phyloP scores from a whole-genome alignment of 306 rosid genomes.

The Luffa acutangula region DNA sequence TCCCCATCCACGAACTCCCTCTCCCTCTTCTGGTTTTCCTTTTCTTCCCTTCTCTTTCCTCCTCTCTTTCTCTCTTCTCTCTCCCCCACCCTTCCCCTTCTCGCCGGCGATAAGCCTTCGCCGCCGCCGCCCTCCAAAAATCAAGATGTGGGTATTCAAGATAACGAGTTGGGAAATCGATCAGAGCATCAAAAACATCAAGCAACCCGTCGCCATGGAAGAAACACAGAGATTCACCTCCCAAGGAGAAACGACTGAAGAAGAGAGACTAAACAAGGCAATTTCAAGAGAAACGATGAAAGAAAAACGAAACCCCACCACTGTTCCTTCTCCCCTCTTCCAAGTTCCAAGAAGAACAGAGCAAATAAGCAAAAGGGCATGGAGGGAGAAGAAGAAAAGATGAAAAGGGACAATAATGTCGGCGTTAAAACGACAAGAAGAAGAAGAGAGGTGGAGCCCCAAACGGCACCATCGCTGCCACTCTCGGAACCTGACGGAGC shows the following conservation, averaged over 20 bases:
- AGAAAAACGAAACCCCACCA: neutral
- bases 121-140: too few species aligned
- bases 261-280: neutral
- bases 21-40: too few species aligned
- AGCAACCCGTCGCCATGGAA: neutral
- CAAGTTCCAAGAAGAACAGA: neutral
- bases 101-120: too few species aligned
- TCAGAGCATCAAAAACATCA: neutral
- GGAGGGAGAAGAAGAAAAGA: neutral
- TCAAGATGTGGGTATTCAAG: neutral
- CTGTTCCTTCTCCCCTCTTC: neutral
- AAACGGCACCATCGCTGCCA: too few species aligned
- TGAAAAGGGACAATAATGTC: neutral
- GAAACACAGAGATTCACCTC: neutral
- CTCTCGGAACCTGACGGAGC: too few species aligned
- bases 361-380: neutral
- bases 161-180: neutral
- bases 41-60: too few species aligned
- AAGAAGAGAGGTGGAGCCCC: too few species aligned
- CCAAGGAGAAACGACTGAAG: neutral
- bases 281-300: neutral
- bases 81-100: too few species aligned
- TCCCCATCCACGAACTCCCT: too few species aligned
- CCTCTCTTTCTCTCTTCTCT: too few species aligned
- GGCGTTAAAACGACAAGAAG: constrained; percentile 3